A percentile compares a stretch with the other conserved stretches of the same genome.
Conservation (phyloP, 495 filamentous ascomycete species). For the Staphylotrichum longicolle region DNA sequence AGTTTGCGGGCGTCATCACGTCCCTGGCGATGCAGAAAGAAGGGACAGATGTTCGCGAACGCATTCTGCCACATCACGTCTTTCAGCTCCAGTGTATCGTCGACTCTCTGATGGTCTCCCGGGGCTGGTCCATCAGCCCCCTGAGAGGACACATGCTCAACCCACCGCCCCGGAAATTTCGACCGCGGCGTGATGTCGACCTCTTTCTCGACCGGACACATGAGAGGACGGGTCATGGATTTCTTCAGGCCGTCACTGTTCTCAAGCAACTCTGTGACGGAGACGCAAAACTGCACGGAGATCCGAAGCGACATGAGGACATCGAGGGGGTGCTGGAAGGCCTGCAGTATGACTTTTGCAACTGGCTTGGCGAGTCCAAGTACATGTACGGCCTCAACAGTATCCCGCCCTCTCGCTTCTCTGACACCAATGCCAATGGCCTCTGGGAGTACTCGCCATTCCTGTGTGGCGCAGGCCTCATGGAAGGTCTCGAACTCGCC, state of each 20-base stretch:
- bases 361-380: constrained; percentile 46
- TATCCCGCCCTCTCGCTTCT: constrained; percentile 46
- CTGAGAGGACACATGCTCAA: constrained; percentile 35
- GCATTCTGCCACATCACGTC: constrained; percentile 45
- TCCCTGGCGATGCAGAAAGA: constrained; percentile 44
- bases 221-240: constrained; percentile 25
- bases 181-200: constrained; percentile 44
- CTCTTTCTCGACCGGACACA: constrained; percentile 42
- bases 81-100: constrained; percentile 50
- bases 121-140: constrained; percentile 39
- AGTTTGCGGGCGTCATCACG: constrained; percentile 41
- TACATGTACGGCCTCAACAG: constrained; percentile 37
- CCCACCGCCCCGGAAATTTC: constrained; percentile 34
- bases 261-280: not conserved
- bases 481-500: constrained; percentile 39
- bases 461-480: constrained; percentile 47
- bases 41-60: constrained; percentile 37
- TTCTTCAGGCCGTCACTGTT: constrained; percentile 18
- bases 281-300: not conserved
- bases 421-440: constrained; percentile 43
- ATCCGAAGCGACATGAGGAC: constrained; percentile 10
- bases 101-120: constrained; percentile 43
- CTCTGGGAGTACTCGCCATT: constrained; percentile 53
- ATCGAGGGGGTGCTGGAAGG: constrained; percentile 13
- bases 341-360: constrained; percentile 35